Percentiles rank a stretch among this genome's conserved stretches.
phyloP scores from a whole-genome alignment of 352 stramenopile genomes.

The Pythium volutum region DNA sequence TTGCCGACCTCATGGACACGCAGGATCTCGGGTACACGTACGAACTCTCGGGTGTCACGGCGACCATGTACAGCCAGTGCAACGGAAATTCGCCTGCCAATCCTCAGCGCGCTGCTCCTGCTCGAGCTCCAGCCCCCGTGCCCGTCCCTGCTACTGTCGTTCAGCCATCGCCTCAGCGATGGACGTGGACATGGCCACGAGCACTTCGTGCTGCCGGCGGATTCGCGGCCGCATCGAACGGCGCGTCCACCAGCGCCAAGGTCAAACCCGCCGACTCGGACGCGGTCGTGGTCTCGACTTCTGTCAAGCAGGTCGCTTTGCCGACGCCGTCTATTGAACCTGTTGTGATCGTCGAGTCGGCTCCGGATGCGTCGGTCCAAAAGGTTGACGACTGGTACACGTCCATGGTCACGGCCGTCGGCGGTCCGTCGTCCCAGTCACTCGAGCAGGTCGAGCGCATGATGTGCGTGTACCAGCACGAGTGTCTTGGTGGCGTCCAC shows the following conservation, averaged over 20 bases:
- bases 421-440: slow-evolving; percentile 8
- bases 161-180: neutral
- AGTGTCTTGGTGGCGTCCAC: slow-evolving; percentile 27
- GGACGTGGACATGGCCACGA: slow-evolving; percentile 3
- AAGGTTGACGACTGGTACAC: slow-evolving; percentile 19
- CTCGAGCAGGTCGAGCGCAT: slow-evolving; percentile 20
- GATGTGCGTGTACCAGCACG: slow-evolving; percentile 27
- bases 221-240: neutral
- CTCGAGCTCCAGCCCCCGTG: neutral
- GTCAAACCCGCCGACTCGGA: slow-evolving; percentile 10
- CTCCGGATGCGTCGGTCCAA: slow-evolving; percentile 3
- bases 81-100: neutral
- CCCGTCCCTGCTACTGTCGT: neutral
- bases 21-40: slow-evolving; percentile 31
- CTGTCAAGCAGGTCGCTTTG: slow-evolving; percentile 12
- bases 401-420: slow-evolving; percentile 9
- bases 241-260: neutral
- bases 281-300: neutral
- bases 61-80: slow-evolving; percentile 26
- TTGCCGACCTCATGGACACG: slow-evolving; percentile 24
- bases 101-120: neutral
- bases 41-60: slow-evolving; percentile 25
- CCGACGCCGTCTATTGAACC: neutral
- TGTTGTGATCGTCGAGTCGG: slow-evolving; percentile 6
- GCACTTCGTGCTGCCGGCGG: slow-evolving; percentile 9